A percentile compares a stretch with the other conserved stretches of the same genome.
Evolutionary conservation across 148 eudicot genomes (phyloP).

Genomic region (Nyssa sinensis): DNA sequence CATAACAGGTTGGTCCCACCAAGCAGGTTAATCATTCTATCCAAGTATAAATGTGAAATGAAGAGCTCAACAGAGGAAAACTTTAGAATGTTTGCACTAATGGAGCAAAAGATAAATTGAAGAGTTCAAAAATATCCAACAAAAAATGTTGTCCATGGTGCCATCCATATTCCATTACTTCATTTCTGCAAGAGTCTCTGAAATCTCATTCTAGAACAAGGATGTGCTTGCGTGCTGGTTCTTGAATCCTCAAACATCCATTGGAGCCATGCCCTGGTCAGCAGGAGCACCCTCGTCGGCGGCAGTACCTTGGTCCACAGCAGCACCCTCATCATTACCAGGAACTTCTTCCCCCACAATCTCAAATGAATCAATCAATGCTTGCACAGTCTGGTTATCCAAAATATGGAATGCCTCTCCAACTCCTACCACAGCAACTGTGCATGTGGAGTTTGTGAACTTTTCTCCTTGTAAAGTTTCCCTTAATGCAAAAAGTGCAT

Average conservation of each 20-base stretch:
- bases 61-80: slow-evolving; percentile 5
- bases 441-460: slow-evolving; percentile 79
- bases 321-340: not conserved
- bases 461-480: slow-evolving; percentile 97
- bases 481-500: slow-evolving; percentile 89
- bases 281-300: slow-evolving; percentile 33
- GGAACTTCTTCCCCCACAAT: slow-evolving; percentile 78
- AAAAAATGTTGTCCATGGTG: slow-evolving; percentile 1
- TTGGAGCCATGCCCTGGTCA: slow-evolving; percentile 46
- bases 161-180: slow-evolving; percentile 11
- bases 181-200: slow-evolving; percentile 17
- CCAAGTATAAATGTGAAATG: not conserved
- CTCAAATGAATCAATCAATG: slow-evolving; percentile 78
- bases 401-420: slow-evolving; percentile 76
- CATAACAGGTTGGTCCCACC: not conserved
- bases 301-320: slow-evolving; percentile 33
- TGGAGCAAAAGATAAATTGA: slow-evolving; percentile 7
- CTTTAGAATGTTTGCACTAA: not conserved
- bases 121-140: slow-evolving; percentile 6
- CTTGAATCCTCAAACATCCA: slow-evolving; percentile 50
- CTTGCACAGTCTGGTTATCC: slow-evolving; percentile 69
- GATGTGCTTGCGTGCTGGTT: not conserved
- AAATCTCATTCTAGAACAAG: not conserved
- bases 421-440: slow-evolving; percentile 79
- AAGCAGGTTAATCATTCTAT: not conserved